A percentile compares a stretch with the other conserved stretches of the same genome.
Conservation (phyloP, 441 rosid genomes). For the Croton setiger region DNA sequence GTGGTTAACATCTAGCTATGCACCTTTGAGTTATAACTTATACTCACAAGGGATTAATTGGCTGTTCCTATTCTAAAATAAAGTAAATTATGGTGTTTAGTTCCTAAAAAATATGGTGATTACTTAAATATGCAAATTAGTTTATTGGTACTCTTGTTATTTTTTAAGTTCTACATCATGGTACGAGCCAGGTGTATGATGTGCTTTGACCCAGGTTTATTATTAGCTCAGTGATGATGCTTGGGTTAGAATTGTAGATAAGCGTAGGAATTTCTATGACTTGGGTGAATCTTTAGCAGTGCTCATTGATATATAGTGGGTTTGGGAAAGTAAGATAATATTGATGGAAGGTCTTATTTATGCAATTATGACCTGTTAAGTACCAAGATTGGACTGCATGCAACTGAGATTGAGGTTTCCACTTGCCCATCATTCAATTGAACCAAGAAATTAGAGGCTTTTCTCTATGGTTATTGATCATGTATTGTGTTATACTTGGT, state of each 20-base stretch:
- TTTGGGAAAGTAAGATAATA: not conserved
- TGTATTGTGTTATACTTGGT: not conserved
- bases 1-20: not conserved
- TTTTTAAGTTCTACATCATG: not conserved
- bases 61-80: not conserved
- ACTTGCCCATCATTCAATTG: not conserved
- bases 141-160: not conserved
- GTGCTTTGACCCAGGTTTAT: not conserved
- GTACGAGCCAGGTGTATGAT: not conserved
- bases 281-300: not conserved
- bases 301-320: not conserved
- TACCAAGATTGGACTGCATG: not conserved
- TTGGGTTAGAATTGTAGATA: not conserved
- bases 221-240: not conserved
- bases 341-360: not conserved
- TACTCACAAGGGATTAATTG: not conserved
- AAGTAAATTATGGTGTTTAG: not conserved
- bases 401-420: no score
- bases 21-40: conserved; percentile 4
- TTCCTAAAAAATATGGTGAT: not conserved
- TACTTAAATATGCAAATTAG: not conserved
- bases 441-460: not conserved
- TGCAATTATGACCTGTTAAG: not conserved
- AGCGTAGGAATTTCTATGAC: not conserved
- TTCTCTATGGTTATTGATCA: not conserved